Base-by-base conservation (phyloP, 2,329 filamentous ascomycete species). In the Exophiala sp. region DNA sequence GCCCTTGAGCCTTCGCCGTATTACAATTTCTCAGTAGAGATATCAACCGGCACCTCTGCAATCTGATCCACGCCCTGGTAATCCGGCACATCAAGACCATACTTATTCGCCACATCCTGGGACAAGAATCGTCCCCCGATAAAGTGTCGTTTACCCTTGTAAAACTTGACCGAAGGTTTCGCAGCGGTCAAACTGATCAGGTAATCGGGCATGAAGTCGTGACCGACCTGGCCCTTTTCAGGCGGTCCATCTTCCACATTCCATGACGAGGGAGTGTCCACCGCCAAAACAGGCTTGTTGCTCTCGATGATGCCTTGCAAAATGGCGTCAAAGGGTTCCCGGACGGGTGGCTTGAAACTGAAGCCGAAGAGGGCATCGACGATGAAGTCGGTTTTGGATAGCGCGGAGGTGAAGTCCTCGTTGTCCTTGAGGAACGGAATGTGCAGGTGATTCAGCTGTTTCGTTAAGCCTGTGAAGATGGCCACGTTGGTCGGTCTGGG, bases 331-430 rank as follows among this genome's bases (percentile, higher is more conserved):
- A 97, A 99, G 1, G 94, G 94, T 61, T 95, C 89, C n/a, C 94
- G 85, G 49, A 99, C 86, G 61, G 94, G 86, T 5, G 91, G 92
- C 1, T 85, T 86, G 74, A 99, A 99, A 57, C 88, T 94, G 75
- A 99, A 99, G 6, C 89, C 91, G 68, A 99, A 99, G 58, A 99
- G 89, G 8, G 94, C 90, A 71, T 99, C 94, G 54, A 99, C 77
- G 49, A 99, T 74, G 62, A 95, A 88, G 67, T 96, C 87, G 2
- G 87, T 80, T 49, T 83, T 77, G 42, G 77, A 72, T 5, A 95
- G 69, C 4, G 88, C 86, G 4, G 74, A 63, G 2, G 78, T 68
- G 64, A 97, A 96, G 69, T 96, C 89, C 12, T 89, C 80, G 1
- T 44, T 35, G 12, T 86, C 86, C 14, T 40, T 50, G 35, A 57